These are phyloP conservation scores for Lachnellula willkommii DNA, from an alignment of 2,329 filamentous ascomycete species.

Conservation along the genomic window DNA sequence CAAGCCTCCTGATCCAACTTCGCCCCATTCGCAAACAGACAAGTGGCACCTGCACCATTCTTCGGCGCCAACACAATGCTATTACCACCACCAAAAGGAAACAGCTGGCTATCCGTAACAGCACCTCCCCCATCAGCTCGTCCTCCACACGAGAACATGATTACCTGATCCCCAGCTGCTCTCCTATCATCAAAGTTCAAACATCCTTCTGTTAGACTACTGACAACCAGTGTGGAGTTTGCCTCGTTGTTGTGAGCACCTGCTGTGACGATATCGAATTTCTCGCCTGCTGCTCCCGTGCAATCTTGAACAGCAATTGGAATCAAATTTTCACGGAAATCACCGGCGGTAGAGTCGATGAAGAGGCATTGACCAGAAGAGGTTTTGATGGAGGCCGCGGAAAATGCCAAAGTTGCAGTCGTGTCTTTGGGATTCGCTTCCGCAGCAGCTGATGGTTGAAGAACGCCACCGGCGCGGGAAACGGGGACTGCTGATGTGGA, in stretches of 20 bases:
- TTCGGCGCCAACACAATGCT: slow-evolving; percentile 41
- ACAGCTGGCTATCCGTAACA: slow-evolving; percentile 41
- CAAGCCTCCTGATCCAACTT: slow-evolving; percentile 23
- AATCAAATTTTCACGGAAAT: slow-evolving; percentile 42
- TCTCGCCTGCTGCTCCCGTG: slow-evolving; percentile 35
- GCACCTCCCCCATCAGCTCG: slow-evolving; percentile 47
- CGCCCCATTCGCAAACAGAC: slow-evolving; percentile 34
- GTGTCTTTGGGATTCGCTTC: slow-evolving; percentile 39
- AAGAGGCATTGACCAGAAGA: slow-evolving; percentile 39
- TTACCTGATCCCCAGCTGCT: slow-evolving; percentile 45
- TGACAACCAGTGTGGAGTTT: slow-evolving; percentile 46
- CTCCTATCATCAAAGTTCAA: slow-evolving; percentile 53
- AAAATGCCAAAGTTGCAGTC: slow-evolving; percentile 38
- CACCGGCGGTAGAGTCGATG: slow-evolving; percentile 41
- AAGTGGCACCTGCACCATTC: slow-evolving; percentile 40
- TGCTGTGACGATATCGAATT: slow-evolving; percentile 41
- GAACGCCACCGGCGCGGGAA: slow-evolving; percentile 44
- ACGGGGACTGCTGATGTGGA: slow-evolving; percentile 43
- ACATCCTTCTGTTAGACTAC: slow-evolving; percentile 52
- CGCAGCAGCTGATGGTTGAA: slow-evolving; percentile 46
- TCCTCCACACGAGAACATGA: slow-evolving; percentile 54
- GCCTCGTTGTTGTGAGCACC: slow-evolving; percentile 47
- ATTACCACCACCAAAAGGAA: slow-evolving; percentile 40
- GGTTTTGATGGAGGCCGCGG: slow-evolving; percentile 37
- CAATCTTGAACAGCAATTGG: slow-evolving; percentile 38